A percentile compares a stretch with the other conserved stretches of the same genome.
phyloP scores from a whole-genome alignment of 495 filamentous ascomycete species.

The Polyplosphaeria fusca region DNA sequence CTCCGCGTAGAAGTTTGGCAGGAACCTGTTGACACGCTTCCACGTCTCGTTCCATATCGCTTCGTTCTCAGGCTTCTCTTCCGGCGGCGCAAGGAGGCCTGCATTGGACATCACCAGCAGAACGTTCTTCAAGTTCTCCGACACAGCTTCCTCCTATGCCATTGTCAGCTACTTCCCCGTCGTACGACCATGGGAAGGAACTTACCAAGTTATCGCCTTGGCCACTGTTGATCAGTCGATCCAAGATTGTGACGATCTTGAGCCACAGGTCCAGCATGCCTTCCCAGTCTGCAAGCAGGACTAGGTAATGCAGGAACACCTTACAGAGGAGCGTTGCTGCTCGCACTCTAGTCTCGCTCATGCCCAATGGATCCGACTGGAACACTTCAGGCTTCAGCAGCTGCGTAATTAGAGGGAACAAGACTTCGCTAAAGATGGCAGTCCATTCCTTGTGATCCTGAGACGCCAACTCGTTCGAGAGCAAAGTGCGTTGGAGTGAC shows the following conservation, averaged over 20 bases:
- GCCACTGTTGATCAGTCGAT: conserved; percentile 93
- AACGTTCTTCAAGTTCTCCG: conserved; percentile 94
- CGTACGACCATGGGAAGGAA: conserved; percentile 9
- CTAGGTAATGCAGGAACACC: conserved; percentile 92
- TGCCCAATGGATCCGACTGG: conserved; percentile 84
- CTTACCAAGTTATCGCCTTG: conserved; percentile 85
- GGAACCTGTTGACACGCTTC: conserved; percentile 84
- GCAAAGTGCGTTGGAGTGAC: conserved; percentile 79
- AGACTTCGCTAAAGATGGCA: conserved; percentile 87
- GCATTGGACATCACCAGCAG: conserved; percentile 91
- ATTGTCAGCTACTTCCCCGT: conserved; percentile 10
- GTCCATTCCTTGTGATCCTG: conserved; percentile 85
- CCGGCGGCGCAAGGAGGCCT: conserved; percentile 76
- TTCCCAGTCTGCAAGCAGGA: conserved; percentile 75
- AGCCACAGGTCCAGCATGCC: conserved; percentile 95
- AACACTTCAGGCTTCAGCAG: conserved; percentile 95
- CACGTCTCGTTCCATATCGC: conserved; percentile 77
- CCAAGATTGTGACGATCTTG: conserved; percentile 89
- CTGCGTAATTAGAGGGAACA: conserved; percentile 88
- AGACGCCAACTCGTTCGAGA: conserved; percentile 75
- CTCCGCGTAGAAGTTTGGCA: conserved; percentile 65
- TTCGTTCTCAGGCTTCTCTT: conserved; percentile 55
- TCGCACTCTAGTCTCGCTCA: conserved; percentile 92
- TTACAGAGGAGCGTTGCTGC: conserved; percentile 89
- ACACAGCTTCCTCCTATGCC: conserved; percentile 85